phyloP scores from a whole-genome alignment of 805 yeast genomes.

The Yarrowia yakushimensis region DNA sequence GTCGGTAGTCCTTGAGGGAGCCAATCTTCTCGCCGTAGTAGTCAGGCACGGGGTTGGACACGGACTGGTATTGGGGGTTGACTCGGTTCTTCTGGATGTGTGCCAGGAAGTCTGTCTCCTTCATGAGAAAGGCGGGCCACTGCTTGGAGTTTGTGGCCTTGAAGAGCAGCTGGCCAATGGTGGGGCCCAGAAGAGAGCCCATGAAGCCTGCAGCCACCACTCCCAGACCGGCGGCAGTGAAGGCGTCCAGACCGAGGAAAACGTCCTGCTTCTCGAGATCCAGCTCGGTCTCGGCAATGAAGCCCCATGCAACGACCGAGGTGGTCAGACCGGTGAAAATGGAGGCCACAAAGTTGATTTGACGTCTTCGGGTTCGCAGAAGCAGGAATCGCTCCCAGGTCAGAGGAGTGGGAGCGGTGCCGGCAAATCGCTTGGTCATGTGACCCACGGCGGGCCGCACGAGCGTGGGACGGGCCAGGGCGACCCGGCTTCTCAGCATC shows the following conservation, averaged over 20 bases:
- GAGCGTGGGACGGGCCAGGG: slow-evolving; percentile 11
- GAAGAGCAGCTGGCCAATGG: slow-evolving; percentile 69
- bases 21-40: slow-evolving; percentile 96
- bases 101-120: slow-evolving; percentile 70
- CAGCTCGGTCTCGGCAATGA: slow-evolving; percentile 74
- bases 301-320: slow-evolving; percentile 65
- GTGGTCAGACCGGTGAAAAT: slow-evolving; percentile 64
- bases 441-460: slow-evolving; percentile 6
- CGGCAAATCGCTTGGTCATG: slow-evolving; percentile 21
- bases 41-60: slow-evolving; percentile 93
- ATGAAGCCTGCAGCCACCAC: slow-evolving; percentile 66
- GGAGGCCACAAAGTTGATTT: slow-evolving; percentile 65
- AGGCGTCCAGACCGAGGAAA: slow-evolving; percentile 85
- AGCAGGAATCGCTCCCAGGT: slow-evolving; percentile 79
- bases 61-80: slow-evolving; percentile 85
- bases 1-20: slow-evolving; percentile 79
- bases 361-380: slow-evolving; percentile 71
- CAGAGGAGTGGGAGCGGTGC: slow-evolving; percentile 35
- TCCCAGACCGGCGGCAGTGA: slow-evolving; percentile 72
- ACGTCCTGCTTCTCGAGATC: slow-evolving; percentile 70
- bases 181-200: slow-evolving; percentile 82
- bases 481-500: slow-evolving; percentile 14
- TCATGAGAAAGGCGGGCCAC: slow-evolving; percentile 39
- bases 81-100: slow-evolving; percentile 78
- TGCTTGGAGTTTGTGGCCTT: slow-evolving; percentile 37